These are phyloP conservation scores for Cynanchum wilfordii DNA, from an alignment of 257 asterid genomes.

Conservation along the genomic window DNA sequence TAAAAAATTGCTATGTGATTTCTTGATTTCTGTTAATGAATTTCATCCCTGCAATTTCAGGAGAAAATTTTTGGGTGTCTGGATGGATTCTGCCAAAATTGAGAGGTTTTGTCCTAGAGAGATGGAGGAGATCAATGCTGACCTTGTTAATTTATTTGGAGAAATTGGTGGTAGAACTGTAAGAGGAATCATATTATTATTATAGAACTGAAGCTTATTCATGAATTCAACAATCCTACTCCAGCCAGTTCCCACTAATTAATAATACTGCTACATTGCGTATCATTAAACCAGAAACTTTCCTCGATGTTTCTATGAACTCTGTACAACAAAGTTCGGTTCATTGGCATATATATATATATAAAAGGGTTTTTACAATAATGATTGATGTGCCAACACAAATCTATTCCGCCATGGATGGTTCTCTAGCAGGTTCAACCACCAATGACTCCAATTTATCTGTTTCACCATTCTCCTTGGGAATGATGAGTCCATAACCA, in stretches of 20 bases:
- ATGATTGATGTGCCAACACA: background rate
- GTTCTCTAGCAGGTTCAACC: constrained; percentile 33
- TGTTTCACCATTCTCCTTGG: constrained; percentile 50
- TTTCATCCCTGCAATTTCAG: too few relatives aligned
- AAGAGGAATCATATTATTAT: background rate
- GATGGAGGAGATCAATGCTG: too few relatives aligned
- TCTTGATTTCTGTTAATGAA: too few relatives aligned
- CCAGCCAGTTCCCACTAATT: background rate
- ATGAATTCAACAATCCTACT: background rate
- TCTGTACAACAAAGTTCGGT: background rate
- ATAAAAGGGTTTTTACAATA: background rate
- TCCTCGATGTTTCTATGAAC: background rate
- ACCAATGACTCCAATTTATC: constrained; percentile 45
- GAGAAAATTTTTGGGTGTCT: too few relatives aligned
- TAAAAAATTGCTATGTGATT: too few relatives aligned
- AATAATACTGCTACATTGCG: background rate
- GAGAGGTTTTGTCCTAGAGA: too few relatives aligned
- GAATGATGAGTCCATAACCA: constrained; percentile 82
- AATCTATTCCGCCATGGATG: constrained; percentile 24
- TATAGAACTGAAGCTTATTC: background rate
- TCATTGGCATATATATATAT: background rate
- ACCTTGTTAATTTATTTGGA: too few relatives aligned
- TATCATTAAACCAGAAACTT: background rate
- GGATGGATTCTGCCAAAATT: too few relatives aligned
- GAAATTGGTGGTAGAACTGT: background rate